Evolutionary conservation across 2,329 filamentous ascomycete genomes (phyloP).

Genomic region (Nemania diffusa): DNA sequence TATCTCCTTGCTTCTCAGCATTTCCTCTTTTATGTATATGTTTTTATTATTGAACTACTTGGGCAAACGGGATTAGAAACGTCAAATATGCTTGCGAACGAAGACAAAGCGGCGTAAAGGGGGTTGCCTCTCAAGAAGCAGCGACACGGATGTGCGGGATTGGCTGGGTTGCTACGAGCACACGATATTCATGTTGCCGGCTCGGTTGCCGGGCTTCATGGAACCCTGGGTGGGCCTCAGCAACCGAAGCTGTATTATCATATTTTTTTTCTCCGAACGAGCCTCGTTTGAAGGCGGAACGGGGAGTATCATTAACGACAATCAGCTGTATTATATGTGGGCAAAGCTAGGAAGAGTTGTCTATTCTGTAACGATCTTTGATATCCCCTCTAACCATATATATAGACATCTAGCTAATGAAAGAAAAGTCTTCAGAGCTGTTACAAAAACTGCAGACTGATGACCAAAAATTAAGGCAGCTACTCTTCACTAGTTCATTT

Average conservation of each 20-base stretch:
- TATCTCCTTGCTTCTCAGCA: not conserved
- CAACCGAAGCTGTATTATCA: constrained; percentile 20
- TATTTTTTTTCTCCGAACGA: no score
- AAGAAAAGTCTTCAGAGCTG: not conserved
- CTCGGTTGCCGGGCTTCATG: constrained; percentile 10
- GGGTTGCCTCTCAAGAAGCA: not conserved
- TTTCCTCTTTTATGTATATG: not conserved
- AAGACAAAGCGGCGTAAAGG: constrained; percentile 10
- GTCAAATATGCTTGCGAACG: constrained; percentile 6
- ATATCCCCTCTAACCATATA: constrained; percentile 19
- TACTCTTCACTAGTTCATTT: not conserved
- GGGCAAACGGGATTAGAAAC: not conserved
- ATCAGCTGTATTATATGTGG: constrained; percentile 22
- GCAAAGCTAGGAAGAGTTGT: not conserved
- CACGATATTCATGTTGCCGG: not conserved
- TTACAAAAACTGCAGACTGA: not conserved
- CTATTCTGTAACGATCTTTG: constrained; percentile 4
- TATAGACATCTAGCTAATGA: not conserved
- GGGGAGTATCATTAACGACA: not conserved
- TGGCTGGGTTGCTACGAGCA: not conserved
- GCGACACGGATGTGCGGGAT: constrained; percentile 1
- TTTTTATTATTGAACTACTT: constrained; percentile 6
- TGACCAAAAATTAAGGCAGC: not conserved
- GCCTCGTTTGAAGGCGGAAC: not conserved
- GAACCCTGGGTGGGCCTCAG: constrained; percentile 3